Evolutionary conservation across 805 yeast genomes (phyloP), one percentile per base, ranked within the genome.

Genomic region (Yarrowia sp.): DNA sequence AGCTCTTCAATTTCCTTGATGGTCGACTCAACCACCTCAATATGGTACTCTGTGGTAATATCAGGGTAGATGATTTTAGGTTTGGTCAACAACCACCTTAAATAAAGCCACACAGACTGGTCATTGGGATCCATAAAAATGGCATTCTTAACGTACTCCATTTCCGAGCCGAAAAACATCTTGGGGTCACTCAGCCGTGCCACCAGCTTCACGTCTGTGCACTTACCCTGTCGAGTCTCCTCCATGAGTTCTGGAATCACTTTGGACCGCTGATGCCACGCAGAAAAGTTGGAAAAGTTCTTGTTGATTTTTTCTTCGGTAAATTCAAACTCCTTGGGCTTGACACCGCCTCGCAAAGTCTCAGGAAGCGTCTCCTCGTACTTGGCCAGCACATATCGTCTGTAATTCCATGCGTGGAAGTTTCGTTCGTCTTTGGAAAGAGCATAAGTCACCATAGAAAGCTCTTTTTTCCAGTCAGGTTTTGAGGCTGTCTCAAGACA

Each of bases 391-490:
- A 95, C 84, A 64, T 83, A 83, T 65, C 98, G 80, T 71, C 99
- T 80, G 74, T 95, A 95, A 56, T 89, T 91, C 99, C 99, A 93
- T 1, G 96, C 98, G 74, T 92, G 98, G 75, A 82, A 95, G 73
- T 95, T 95, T 70, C 99, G 82, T 17, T 89, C 80, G 72, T 95
- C 99, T 59, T 82, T 74, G 26, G 81, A 80, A 62, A 93, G 79
- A 70, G 95, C 77, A 70, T 85, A 85, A 66, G 83, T 83, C 1
- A 90, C 92, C 9, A 92, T 80, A 1, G 75, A 79, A 70, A 95
- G 75, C 73, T 95, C 99, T 33, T 71, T 73, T n/a, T 78, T 73
- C 95, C 96, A 91, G 63, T 86, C 76, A 11, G 87, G 83, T 0
- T 71, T 69, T 1, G 81, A 79, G 35, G 83, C 82, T 19, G 78